Evolutionary conservation across 495 filamentous ascomycete genomes (phyloP).

Genomic region (Astrothelium macrocarpum): DNA sequence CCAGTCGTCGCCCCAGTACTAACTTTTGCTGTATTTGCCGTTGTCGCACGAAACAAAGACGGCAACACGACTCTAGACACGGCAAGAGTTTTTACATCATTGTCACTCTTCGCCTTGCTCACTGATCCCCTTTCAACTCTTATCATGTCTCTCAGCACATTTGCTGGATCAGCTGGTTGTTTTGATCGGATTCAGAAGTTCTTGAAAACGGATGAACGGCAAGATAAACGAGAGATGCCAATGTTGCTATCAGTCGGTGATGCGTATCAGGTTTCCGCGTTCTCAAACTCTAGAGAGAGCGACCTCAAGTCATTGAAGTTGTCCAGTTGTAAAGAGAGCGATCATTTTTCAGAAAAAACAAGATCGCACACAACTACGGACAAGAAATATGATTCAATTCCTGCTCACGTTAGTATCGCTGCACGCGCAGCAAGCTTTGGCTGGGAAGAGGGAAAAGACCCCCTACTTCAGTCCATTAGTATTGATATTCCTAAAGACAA

Average conservation of each 20-base stretch:
- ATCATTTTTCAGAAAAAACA: conserved; percentile 11
- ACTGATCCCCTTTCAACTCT: conserved; percentile 45
- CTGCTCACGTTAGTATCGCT: conserved; percentile 21
- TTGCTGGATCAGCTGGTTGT: conserved; percentile 47
- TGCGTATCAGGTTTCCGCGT: conserved; percentile 10
- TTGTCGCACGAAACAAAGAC: conserved; percentile 33
- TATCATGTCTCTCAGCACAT: conserved; percentile 46
- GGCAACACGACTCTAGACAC: conserved; percentile 36
- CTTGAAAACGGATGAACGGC: conserved; percentile 34
- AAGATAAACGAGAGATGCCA: conserved; percentile 8
- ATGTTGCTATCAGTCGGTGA: neutral
- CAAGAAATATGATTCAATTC: conserved; percentile 2
- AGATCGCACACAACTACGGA: conserved; percentile 5
- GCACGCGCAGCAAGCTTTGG: conserved; percentile 39
- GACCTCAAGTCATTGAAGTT: neutral
- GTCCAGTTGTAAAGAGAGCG: neutral
- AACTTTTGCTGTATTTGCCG: conserved; percentile 43
- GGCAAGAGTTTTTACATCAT: conserved; percentile 46
- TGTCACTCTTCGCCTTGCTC: conserved; percentile 53
- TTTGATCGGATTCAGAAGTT: conserved; percentile 52
- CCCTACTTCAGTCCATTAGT: conserved; percentile 30
- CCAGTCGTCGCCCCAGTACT: conserved; percentile 44
- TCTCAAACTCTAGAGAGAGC: conserved; percentile 23
- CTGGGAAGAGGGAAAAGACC: conserved; percentile 38
- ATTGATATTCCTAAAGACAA: conserved; percentile 33